Conservation (phyloP, 1,284 basidiomycete species). For the Apiotrichum domesticum region DNA sequence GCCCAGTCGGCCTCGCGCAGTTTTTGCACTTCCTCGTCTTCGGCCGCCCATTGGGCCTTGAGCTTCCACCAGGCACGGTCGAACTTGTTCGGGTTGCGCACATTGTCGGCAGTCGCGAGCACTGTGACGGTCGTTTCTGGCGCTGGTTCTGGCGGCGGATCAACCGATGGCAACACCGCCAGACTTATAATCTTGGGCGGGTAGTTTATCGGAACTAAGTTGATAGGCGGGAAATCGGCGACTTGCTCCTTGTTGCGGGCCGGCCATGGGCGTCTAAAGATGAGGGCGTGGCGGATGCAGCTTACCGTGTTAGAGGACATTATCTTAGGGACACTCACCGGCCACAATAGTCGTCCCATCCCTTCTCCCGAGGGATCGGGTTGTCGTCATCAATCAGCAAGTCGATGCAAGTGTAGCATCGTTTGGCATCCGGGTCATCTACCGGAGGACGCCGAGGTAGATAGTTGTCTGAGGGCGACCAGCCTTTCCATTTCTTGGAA, state of each 20-base stretch:
- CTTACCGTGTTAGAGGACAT: constrained; percentile 7
- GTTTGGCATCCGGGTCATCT: constrained; percentile 5
- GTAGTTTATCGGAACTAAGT: constrained; percentile 30
- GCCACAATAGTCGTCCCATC: constrained; percentile 32
- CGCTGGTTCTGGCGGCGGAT: too few relatives aligned
- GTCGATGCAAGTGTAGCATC: constrained; percentile 38
- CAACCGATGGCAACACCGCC: too few relatives aligned
- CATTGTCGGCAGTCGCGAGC: too few relatives aligned
- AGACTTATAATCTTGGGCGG: constrained; percentile 8
- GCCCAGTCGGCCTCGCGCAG: not conserved
- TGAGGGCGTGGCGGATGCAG: constrained; percentile 41
- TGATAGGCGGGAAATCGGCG: constrained; percentile 31
- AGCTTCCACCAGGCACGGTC: constrained; percentile 7
- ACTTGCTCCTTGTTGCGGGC: constrained; percentile 18
- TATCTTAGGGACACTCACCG: constrained; percentile 20
- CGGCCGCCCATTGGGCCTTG: not conserved
- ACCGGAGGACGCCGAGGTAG: constrained; percentile 20
- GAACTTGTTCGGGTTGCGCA: constrained; percentile 9
- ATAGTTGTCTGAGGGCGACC: constrained; percentile 11
- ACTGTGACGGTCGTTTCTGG: too few relatives aligned
- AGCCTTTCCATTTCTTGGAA: not conserved
- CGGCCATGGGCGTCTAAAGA: constrained; percentile 41
- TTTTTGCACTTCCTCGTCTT: not conserved
- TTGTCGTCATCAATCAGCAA: constrained; percentile 26
- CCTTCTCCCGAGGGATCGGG: not conserved